These are phyloP conservation scores for Eudorina sp. DNA, from an alignment of 139 green algal genomes.

Conservation along the genomic window DNA sequence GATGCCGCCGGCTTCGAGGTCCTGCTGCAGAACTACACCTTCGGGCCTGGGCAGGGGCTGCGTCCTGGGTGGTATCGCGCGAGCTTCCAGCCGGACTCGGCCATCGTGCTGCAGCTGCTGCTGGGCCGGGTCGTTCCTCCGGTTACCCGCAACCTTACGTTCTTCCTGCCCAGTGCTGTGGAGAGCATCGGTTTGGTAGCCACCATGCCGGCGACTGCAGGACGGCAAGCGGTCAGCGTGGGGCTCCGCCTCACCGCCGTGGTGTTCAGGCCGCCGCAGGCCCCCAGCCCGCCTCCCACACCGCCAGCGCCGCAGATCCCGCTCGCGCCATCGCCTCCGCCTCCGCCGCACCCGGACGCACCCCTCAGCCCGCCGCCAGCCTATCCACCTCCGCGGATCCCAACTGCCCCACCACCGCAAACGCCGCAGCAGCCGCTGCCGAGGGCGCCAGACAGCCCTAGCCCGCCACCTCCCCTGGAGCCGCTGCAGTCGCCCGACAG, in stretches of 20 bases:
- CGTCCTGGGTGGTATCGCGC: neutral
- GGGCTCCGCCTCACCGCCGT: neutral
- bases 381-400: neutral
- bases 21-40: neutral
- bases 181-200: neutral
- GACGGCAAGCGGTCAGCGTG: neutral
- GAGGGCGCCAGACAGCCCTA: neutral
- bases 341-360: neutral
- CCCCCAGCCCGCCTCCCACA: neutral
- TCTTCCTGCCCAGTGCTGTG: neutral
- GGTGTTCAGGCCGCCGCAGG: neutral
- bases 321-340: neutral
- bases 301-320: neutral
- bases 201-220: neutral
- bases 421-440: neutral
- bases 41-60: neutral
- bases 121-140: neutral
- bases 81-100: neutral
- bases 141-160: neutral
- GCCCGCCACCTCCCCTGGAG: neutral
- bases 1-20: neutral
- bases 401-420: neutral
- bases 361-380: neutral
- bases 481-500: neutral
- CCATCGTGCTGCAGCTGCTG: neutral